phyloP scores from a whole-genome alignment of 2,329 filamentous ascomycete genomes.

The Mariannaea elegans region DNA sequence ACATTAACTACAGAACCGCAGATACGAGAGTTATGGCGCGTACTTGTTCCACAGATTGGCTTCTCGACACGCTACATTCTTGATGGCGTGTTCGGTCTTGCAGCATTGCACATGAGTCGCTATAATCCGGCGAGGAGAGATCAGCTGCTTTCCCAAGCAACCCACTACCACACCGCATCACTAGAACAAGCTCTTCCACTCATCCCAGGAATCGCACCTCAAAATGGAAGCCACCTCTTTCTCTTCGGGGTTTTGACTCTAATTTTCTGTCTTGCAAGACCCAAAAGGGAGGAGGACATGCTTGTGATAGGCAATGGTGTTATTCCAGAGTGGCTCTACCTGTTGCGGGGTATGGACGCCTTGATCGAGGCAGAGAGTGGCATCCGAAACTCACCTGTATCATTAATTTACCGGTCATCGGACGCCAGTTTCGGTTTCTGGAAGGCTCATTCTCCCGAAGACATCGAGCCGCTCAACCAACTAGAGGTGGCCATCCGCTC shows the following conservation, averaged over 20 bases:
- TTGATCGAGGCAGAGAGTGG: slow-evolving; percentile 19
- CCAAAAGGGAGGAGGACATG: slow-evolving; percentile 26
- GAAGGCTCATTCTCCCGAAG: background rate
- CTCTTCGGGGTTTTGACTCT: slow-evolving; percentile 28
- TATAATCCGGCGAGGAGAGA: slow-evolving; percentile 18
- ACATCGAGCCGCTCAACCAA: background rate
- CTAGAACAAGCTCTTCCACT: slow-evolving; percentile 21
- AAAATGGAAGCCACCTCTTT: slow-evolving; percentile 26
- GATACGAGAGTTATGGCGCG: slow-evolving; percentile 15
- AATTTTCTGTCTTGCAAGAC: slow-evolving; percentile 24
- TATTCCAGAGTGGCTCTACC: slow-evolving; percentile 29
- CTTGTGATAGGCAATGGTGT: slow-evolving; percentile 22
- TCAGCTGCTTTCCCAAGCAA: slow-evolving; percentile 15
- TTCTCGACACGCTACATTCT: slow-evolving; percentile 19
- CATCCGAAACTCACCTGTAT: slow-evolving; percentile 3
- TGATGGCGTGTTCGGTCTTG: slow-evolving; percentile 7
- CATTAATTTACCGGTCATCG: slow-evolving; percentile 3
- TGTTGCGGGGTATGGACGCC: slow-evolving; percentile 23
- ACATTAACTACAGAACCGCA: slow-evolving; percentile 10
- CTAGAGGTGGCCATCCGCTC: slow-evolving; percentile 1
- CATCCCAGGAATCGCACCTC: slow-evolving; percentile 15
- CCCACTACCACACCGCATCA: slow-evolving; percentile 20
- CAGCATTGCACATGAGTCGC: slow-evolving; percentile 10
- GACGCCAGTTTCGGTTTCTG: background rate
- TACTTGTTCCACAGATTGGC: slow-evolving; percentile 14